Evolutionary conservation across 768 basidiomycete genomes (phyloP).

Genomic region (Lactifluus piperatus): DNA sequence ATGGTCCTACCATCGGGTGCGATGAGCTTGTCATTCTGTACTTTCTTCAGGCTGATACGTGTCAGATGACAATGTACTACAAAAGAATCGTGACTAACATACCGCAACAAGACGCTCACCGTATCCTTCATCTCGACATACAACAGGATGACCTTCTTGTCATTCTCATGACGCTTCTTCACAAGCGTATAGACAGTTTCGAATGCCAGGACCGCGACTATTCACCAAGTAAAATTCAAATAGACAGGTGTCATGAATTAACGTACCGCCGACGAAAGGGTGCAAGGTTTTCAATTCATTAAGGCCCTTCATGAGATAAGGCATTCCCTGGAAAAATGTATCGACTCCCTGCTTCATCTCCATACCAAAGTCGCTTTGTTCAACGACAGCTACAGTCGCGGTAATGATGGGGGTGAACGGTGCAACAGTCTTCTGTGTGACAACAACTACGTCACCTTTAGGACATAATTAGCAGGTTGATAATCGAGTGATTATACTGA

Average conservation of each 20-base stretch:
- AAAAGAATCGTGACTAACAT: neutral
- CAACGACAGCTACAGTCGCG: neutral
- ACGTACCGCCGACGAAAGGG: slow-evolving; percentile 24
- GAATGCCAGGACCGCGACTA: slow-evolving; percentile 44
- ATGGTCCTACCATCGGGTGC: slow-evolving; percentile 30
- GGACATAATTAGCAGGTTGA: neutral
- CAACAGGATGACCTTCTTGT: slow-evolving; percentile 38
- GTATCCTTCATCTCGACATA: slow-evolving; percentile 44
- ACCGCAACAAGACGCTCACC: slow-evolving; percentile 27
- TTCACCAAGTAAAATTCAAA: neutral
- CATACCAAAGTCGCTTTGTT: neutral
- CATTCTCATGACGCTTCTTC: slow-evolving; percentile 41
- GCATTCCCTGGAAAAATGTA: slow-evolving; percentile 23
- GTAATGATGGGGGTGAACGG: neutral
- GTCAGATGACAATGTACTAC: neutral
- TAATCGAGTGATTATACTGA: neutral
- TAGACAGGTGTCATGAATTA: neutral
- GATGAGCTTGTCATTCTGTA: slow-evolving; percentile 25
- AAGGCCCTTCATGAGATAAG: slow-evolving; percentile 24
- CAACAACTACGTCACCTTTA: neutral
- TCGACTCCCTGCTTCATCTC: slow-evolving; percentile 20
- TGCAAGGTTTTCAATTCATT: slow-evolving; percentile 25
- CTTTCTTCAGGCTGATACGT: slow-evolving; percentile 25
- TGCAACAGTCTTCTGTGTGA: neutral
- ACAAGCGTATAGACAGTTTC: slow-evolving; percentile 41